These are phyloP conservation scores for Psilocybe cyanescens DNA, from an alignment of 768 basidiomycete genomes.

Conservation along the genomic window DNA sequence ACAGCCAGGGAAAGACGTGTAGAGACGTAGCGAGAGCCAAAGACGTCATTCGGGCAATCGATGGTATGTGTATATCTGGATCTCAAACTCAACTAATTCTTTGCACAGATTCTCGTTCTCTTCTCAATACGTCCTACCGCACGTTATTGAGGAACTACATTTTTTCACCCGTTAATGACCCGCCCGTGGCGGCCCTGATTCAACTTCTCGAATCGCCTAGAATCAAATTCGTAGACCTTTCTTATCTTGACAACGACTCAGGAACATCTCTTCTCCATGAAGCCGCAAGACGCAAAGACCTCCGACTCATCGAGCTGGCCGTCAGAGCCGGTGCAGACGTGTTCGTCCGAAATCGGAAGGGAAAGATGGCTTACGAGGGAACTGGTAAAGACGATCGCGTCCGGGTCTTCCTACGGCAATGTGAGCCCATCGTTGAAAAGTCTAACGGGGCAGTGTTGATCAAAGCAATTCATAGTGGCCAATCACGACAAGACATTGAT, in stretches of 20 bases:
- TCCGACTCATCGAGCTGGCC: conserved; percentile 82
- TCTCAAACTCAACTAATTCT: not conserved
- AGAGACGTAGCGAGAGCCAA: conserved; percentile 74
- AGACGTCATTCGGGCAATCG: conserved; percentile 67
- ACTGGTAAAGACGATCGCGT: conserved; percentile 82
- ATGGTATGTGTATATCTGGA: conserved; percentile 49
- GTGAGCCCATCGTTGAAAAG: conserved; percentile 44
- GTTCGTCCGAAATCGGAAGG: conserved; percentile 79
- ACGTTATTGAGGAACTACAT: conserved; percentile 76
- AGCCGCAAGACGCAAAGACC: conserved; percentile 79
- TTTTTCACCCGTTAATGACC: conserved; percentile 49
- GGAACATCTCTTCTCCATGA: conserved; percentile 87
- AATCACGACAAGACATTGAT: conserved; percentile 82
- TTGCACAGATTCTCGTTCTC: conserved; percentile 70
- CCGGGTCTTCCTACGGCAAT: conserved; percentile 81
- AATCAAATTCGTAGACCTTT: conserved; percentile 72
- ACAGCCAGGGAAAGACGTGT: conserved; percentile 67
- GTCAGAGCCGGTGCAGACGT: conserved; percentile 88
- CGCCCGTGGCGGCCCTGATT: conserved; percentile 49
- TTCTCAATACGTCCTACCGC: conserved; percentile 75
- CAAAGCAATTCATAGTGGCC: conserved; percentile 50
- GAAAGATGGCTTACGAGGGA: conserved; percentile 70
- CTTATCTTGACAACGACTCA: conserved; percentile 77
- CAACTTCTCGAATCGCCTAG: conserved; percentile 73
- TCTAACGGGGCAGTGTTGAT: not conserved